Evolutionary conservation across 768 basidiomycete species (phyloP), one percentile per base, ranked within the genome.

Genomic region (Psilocybe cubensis): DNA sequence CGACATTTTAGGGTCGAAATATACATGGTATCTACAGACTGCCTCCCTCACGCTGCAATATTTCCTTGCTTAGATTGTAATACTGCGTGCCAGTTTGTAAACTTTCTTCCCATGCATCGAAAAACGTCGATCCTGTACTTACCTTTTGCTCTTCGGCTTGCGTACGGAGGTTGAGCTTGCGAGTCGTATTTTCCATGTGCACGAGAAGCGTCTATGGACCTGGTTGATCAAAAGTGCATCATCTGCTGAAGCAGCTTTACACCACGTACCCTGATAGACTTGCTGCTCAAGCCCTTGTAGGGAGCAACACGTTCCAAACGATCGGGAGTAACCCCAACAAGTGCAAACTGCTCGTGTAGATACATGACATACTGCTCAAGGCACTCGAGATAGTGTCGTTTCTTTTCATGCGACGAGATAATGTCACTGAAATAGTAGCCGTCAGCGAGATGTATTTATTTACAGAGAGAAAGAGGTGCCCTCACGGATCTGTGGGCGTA

Each of bases 341-440:
- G 78, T 0, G 72, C 72, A 38, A 88, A 74, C 54, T 87, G 85
- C 25, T 88, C 77, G 59, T 88, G 87, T 10, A 90, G 74, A 63
- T 83, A 89, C 25, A 79, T 66, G 12, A 89, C 82, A 67, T 90
- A 91, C 56, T 87, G 81, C 61, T 91, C 89, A 6, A 91, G 70
- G 61, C 86, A 88, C 62, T 88, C 87, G 21, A 91, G 78, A 64
- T 91, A 90, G 63, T 86, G 80, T 2, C 89, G 74, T 63, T 90
- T 90, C 65, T 90, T 90, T 64, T 91, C 89, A 63, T 91, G 89
- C 5, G 88, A 89, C 2, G 89, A 86, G 54, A 91, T 89, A n/a
- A 79, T 78, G 49, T 90, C 89, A 1, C 87, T 88, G 57, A 17
- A 12, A 31, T 42, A 29, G 25, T 54, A 31, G 10, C n/a, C n/a